Percentiles rank a stretch among this genome's conserved stretches.
Conservation (phyloP, 2,329 filamentous ascomycete species). For the Talaromyces sp. region DNA sequence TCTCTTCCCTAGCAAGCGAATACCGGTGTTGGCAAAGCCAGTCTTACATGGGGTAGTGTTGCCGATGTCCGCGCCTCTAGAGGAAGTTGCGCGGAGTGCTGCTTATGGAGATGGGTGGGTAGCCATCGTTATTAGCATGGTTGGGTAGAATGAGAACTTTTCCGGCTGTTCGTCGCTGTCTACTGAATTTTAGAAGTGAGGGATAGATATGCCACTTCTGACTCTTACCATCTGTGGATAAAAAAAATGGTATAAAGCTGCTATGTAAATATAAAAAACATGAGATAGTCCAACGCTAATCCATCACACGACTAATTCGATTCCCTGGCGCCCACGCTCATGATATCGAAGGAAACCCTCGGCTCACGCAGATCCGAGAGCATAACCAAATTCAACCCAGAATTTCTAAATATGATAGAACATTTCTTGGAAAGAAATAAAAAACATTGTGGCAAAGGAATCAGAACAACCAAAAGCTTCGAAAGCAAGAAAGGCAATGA, state of each 20-base stretch:
- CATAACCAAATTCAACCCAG: too few species aligned
- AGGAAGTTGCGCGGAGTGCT: conserved; percentile 76
- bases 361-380: too few species aligned
- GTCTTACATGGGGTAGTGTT: conserved; percentile 81
- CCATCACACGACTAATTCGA: not conserved
- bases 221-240: too few species aligned
- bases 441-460: too few species aligned
- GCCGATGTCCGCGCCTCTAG: conserved; percentile 73
- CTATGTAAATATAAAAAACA: too few species aligned
- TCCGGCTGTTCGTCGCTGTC: too few species aligned
- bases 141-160: conserved; percentile 48
- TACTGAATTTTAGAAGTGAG: too few species aligned
- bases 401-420: too few species aligned
- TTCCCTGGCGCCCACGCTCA: conserved; percentile 4
- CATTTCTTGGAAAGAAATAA: not conserved
- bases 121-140: conserved; percentile 73
- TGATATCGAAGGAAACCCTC: not conserved
- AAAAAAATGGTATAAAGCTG: too few species aligned
- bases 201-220: too few species aligned
- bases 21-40: conserved; percentile 76
- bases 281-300: conserved; percentile 8
- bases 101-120: conserved; percentile 92
- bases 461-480: too few species aligned
- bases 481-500: too few species aligned
- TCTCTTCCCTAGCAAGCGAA: conserved; percentile 81